These are phyloP conservation scores for Linderniella brevidens DNA, from an alignment of 257 asterid species.

Conservation along the genomic window DNA sequence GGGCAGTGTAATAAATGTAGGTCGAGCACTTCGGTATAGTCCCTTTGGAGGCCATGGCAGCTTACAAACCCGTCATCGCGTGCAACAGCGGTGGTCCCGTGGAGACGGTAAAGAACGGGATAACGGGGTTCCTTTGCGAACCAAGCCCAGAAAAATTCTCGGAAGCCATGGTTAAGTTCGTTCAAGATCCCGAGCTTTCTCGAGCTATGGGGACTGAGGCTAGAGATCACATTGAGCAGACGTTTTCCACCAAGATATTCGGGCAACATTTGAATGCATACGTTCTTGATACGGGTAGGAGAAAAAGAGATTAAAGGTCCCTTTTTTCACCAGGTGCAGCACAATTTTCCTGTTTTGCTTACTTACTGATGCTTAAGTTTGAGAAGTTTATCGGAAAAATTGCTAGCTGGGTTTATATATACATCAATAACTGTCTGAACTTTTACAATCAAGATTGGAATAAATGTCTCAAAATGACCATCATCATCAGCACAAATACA, in stretches of 20 bases:
- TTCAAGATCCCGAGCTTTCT: constrained; percentile 44
- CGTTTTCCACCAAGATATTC: constrained; percentile 70
- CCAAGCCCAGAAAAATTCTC: constrained; percentile 61
- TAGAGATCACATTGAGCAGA: constrained; percentile 37
- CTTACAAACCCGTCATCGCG: constrained; percentile 80
- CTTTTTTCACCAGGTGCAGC: too few relatives aligned
- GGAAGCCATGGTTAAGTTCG: constrained; percentile 59
- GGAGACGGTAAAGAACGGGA: constrained; percentile 55
- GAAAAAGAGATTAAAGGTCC: constrained; percentile 38
- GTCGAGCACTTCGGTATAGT: constrained; percentile 97
- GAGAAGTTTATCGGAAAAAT: too few relatives aligned
- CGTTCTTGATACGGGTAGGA: constrained; percentile 35
- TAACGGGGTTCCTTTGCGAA: constrained; percentile 73
- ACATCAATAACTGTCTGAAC: too few relatives aligned
- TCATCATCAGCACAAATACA: too few relatives aligned
- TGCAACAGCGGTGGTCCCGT: constrained; percentile 95
- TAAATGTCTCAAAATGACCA: too few relatives aligned
- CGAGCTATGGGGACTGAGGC: constrained; percentile 64
- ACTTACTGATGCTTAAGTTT: too few relatives aligned
- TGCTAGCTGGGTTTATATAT: too few relatives aligned
- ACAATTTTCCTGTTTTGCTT: too few relatives aligned
- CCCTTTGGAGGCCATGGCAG: constrained; percentile 97
- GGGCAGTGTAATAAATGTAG: constrained; percentile 14
- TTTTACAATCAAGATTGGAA: too few relatives aligned
- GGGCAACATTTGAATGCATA: constrained; percentile 53